Conservation (phyloP, 148 eudicot genomes). For the Rhododendron mucronatum region DNA sequence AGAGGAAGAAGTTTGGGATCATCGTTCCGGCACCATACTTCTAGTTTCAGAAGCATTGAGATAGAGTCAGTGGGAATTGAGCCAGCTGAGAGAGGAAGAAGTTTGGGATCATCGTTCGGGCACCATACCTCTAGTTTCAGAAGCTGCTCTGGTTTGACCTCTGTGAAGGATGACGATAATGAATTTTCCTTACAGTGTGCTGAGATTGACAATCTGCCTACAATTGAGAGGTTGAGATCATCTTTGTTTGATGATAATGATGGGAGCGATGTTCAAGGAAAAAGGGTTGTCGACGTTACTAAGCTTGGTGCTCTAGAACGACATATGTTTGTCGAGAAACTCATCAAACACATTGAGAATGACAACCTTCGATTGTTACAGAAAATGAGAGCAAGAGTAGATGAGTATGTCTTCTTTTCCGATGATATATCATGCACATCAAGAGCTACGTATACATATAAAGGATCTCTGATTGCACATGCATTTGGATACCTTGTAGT, state of each 20-base stretch:
- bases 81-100: slow-evolving; percentile 37
- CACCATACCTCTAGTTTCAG: slow-evolving; percentile 33
- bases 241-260: slow-evolving; percentile 47
- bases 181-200: slow-evolving; percentile 47
- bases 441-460: not conserved
- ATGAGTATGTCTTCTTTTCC: slow-evolving; percentile 43
- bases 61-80: slow-evolving; percentile 15
- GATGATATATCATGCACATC: not conserved
- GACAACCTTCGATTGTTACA: slow-evolving; percentile 76
- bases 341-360: slow-evolving; percentile 66
- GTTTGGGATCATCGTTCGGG: slow-evolving; percentile 41
- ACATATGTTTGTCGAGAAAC: slow-evolving; percentile 66
- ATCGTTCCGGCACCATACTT: slow-evolving; percentile 25
- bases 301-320: slow-evolving; percentile 64
- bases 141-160: slow-evolving; percentile 24
- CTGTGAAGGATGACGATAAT: slow-evolving; percentile 32
- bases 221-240: slow-evolving; percentile 59
- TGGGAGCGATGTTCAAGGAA: slow-evolving; percentile 36
- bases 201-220: slow-evolving; percentile 64
- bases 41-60: slow-evolving; percentile 35
- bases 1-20: slow-evolving; percentile 41
- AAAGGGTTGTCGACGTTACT: slow-evolving; percentile 52
- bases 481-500: not conserved
- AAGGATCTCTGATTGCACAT: not conserved
- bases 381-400: slow-evolving; percentile 64